Conservation (phyloP, 2,329 filamentous ascomycete species). For the Knoxdaviesia capensis region DNA sequence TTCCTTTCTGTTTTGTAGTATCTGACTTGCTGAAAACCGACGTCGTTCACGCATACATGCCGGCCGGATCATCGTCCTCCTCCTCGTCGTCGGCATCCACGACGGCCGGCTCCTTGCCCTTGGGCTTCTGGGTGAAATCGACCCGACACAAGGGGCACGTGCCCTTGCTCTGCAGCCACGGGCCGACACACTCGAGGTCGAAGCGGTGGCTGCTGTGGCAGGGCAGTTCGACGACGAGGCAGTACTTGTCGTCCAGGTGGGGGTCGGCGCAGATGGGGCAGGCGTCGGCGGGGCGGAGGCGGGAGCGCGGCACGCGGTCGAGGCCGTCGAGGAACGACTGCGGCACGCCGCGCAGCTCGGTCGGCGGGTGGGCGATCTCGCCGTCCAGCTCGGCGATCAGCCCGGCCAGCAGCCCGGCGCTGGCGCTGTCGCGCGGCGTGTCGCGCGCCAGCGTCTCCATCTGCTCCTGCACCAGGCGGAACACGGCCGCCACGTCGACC, state of each 20-base stretch:
- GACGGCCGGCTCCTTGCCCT: slow-evolving; percentile 17
- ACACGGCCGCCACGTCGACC: slow-evolving; percentile 34
- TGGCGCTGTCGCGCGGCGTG: slow-evolving; percentile 23
- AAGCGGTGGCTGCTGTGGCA: slow-evolving; percentile 38
- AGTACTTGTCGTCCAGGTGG: slow-evolving; percentile 41
- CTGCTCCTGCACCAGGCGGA: slow-evolving; percentile 38
- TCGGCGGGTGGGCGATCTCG: slow-evolving; percentile 31
- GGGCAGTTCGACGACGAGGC: slow-evolving; percentile 42
- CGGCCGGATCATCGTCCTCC: slow-evolving; percentile 29
- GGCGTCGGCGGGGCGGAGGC: slow-evolving; percentile 26
- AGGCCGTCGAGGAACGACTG: slow-evolving; percentile 39
- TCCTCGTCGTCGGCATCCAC: slow-evolving; percentile 29
- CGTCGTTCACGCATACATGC: slow-evolving; percentile 18
- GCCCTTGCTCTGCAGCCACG: slow-evolving; percentile 44
- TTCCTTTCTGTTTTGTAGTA: background rate
- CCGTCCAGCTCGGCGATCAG: slow-evolving; percentile 26
- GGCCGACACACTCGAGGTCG: slow-evolving; percentile 47
- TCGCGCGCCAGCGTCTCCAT: slow-evolving; percentile 27
- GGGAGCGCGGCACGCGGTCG: slow-evolving; percentile 34
- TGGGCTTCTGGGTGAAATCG: slow-evolving; percentile 32
- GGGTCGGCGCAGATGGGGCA: slow-evolving; percentile 44
- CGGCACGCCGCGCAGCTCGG: slow-evolving; percentile 29
- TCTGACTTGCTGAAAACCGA: background rate
- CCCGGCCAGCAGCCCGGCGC: slow-evolving; percentile 26
- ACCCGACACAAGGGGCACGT: slow-evolving; percentile 43